Evolutionary conservation across 2,329 filamentous ascomycete genomes (phyloP).

Genomic region (Pseudogymnoascus sp.): DNA sequence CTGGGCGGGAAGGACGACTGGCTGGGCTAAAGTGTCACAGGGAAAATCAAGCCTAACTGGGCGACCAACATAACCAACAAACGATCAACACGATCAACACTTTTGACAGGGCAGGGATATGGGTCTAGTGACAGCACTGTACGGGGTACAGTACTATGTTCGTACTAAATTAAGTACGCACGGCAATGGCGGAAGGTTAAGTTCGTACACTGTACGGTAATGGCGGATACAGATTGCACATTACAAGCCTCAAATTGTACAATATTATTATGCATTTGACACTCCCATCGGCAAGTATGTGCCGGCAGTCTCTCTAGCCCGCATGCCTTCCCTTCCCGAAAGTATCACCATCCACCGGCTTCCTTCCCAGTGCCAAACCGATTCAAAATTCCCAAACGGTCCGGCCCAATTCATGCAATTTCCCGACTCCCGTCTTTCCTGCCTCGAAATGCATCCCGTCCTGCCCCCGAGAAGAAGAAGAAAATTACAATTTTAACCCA

Average conservation of each 20-base stretch:
- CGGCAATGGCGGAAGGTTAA: too few relatives aligned
- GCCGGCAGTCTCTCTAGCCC: background rate
- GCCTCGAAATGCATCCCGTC: background rate
- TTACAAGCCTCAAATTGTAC: too few relatives aligned
- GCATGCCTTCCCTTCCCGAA: background rate
- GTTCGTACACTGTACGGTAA: too few relatives aligned
- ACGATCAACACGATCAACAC: too few relatives aligned
- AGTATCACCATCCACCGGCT: background rate
- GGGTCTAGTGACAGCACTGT: too few relatives aligned
- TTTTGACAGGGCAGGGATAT: too few relatives aligned
- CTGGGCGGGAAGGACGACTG: background rate
- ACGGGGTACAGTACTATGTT: too few relatives aligned
- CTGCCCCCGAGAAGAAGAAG: background rate
- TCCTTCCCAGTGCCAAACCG: background rate
- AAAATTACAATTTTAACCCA: conserved; percentile 3
- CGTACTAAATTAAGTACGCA: too few relatives aligned
- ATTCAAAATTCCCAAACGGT: background rate
- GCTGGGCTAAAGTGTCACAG: background rate
- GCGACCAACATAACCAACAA: too few relatives aligned
- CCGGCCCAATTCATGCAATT: background rate
- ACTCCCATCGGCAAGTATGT: background rate
- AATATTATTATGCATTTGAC: too few relatives aligned
- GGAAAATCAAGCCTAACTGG: background rate
- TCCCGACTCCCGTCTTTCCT: background rate
- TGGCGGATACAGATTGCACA: too few relatives aligned